phyloP scores from a whole-genome alignment of 257 asterid species.

The Gentiana straminea region DNA sequence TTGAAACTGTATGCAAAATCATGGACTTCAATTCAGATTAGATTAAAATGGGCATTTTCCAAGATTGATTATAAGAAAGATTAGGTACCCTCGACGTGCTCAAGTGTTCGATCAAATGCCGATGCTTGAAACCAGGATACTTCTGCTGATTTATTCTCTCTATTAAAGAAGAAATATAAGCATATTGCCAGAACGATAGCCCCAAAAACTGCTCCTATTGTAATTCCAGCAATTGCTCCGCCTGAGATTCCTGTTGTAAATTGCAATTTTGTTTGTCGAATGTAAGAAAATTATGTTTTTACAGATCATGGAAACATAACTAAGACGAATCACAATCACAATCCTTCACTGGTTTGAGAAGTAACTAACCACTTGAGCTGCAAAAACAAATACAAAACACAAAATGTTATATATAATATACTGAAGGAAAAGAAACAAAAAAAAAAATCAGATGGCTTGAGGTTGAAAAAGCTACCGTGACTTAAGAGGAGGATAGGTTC shows the following conservation, averaged over 20 bases:
- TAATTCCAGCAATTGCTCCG: slow-evolving; percentile 69
- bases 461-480: slow-evolving; percentile 38
- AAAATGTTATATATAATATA: slow-evolving; percentile 16
- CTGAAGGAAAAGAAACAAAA: background rate
- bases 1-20: background rate
- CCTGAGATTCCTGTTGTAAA: slow-evolving; percentile 51
- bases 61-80: background rate
- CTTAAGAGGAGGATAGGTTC: slow-evolving; percentile 58
- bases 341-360: slow-evolving; percentile 14
- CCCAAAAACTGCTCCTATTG: slow-evolving; percentile 42
- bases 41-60: background rate
- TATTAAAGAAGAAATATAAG: slow-evolving; percentile 29
- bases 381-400: slow-evolving; percentile 18
- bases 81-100: slow-evolving; percentile 28
- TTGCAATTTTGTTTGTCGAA: slow-evolving; percentile 8
- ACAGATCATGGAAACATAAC: slow-evolving; percentile 10
- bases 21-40: too few species aligned
- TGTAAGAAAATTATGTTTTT: slow-evolving; percentile 1
- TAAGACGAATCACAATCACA: slow-evolving; percentile 4
- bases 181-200: slow-evolving; percentile 31
- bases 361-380: slow-evolving; percentile 72
- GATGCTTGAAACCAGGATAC: slow-evolving; percentile 16
- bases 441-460: background rate
- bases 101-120: slow-evolving; percentile 17
- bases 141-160: slow-evolving; percentile 23